Conservation (phyloP, 1,284 basidiomycete genomes). For the Ustilago loliicola region DNA sequence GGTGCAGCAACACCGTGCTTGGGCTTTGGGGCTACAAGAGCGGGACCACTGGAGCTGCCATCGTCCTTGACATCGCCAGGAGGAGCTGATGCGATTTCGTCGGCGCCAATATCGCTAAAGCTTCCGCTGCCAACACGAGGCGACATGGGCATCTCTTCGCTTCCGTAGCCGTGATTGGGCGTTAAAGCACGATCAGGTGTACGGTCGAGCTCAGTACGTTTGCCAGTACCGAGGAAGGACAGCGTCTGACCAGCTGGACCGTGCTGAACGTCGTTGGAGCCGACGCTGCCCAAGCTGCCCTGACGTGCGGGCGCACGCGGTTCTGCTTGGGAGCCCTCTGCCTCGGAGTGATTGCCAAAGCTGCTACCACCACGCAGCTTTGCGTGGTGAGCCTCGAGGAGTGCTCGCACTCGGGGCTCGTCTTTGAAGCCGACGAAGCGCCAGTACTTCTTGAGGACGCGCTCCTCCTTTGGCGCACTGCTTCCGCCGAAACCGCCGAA, state of each 20-base stretch:
- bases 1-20: conserved; percentile 42
- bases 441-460: conserved; percentile 70
- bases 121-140: conserved; percentile 37
- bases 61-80: conserved; percentile 34
- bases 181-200: conserved; percentile 51
- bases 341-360: conserved; percentile 10
- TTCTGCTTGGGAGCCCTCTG: conserved; percentile 8
- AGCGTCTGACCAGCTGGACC: conserved; percentile 51
- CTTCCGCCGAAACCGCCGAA: conserved; percentile 50
- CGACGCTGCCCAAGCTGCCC: conserved; percentile 40
- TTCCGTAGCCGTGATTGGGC: conserved; percentile 39
- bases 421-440: conserved; percentile 71
- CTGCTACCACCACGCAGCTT: conserved; percentile 26
- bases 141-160: conserved; percentile 35
- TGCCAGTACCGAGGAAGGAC: conserved; percentile 46
- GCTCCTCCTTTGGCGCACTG: conserved; percentile 57
- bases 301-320: conserved; percentile 28
- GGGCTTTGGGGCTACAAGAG: conserved; percentile 38
- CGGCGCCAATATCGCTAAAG: conserved; percentile 31
- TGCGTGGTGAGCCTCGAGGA: conserved; percentile 60
- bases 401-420: conserved; percentile 60
- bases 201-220: conserved; percentile 33
- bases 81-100: conserved; percentile 46
- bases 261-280: conserved; percentile 56
- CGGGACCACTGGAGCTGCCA: conserved; percentile 2